Evolutionary conservation across 768 basidiomycete genomes (phyloP).

Genomic region (Russula dissimulans): DNA sequence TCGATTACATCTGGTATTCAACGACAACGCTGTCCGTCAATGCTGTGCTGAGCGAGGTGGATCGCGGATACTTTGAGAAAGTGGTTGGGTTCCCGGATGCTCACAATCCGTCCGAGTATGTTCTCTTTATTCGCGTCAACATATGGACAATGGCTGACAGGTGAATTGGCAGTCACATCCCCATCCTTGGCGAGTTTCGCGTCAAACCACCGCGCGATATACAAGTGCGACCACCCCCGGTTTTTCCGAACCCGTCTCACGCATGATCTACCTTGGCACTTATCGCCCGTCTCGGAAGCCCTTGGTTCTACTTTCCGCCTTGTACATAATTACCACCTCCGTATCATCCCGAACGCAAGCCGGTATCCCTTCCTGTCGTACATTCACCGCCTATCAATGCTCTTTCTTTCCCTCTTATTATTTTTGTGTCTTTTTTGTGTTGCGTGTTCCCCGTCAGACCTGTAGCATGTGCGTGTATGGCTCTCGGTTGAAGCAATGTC

Average conservation of each 20-base stretch:
- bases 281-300: constrained; percentile 5
- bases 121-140: constrained; percentile 16
- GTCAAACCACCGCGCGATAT: constrained; percentile 61
- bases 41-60: constrained; percentile 82
- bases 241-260: constrained; percentile 34
- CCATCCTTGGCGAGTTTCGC: constrained; percentile 65
- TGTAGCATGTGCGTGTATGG: constrained; percentile 39
- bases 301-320: constrained; percentile 3
- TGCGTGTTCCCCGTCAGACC: constrained; percentile 22
- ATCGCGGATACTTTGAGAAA: constrained; percentile 75
- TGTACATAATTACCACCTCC: constrained; percentile 14
- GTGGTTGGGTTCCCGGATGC: constrained; percentile 95
- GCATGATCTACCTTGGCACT: constrained; percentile 21
- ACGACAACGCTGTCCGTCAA: constrained; percentile 64
- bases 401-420: constrained; percentile 11
- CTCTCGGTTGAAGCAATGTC: constrained; percentile 26
- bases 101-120: constrained; percentile 94
- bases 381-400: constrained; percentile 18
- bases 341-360: background rate
- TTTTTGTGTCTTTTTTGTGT: constrained; percentile 14
- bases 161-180: constrained; percentile 49
- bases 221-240: constrained; percentile 28
- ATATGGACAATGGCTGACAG: constrained; percentile 9
- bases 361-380: constrained; percentile 11
- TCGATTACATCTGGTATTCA: constrained; percentile 95